phyloP scores from a whole-genome alignment of 805 yeast genomes.

The Hanseniaspora valbyensis region DNA sequence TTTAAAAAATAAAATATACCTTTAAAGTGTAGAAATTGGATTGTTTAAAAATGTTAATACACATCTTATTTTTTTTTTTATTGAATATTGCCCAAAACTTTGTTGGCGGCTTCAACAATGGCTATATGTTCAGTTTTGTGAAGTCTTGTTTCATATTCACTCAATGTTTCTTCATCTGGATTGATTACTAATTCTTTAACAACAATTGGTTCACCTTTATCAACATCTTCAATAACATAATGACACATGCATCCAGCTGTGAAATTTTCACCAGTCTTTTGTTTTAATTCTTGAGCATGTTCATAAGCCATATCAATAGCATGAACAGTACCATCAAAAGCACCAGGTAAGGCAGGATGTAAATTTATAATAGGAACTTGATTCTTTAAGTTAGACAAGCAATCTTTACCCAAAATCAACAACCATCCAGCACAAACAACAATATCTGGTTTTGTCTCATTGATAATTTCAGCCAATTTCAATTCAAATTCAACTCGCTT shows the following conservation, averaged over 20 bases:
- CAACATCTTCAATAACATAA: conserved; percentile 91
- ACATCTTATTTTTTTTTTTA: too few species aligned
- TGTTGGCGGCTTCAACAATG: conserved; percentile 79
- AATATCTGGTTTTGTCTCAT: conserved; percentile 60
- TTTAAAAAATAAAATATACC: too few species aligned
- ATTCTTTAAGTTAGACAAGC: conserved; percentile 52
- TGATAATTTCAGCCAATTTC: conserved; percentile 62
- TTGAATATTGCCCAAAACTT: conserved; percentile 34
- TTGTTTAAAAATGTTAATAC: too few species aligned
- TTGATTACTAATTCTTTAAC: conserved; percentile 65
- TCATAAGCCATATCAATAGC: conserved; percentile 96
- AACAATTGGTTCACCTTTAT: conserved; percentile 79
- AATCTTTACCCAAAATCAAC: conserved; percentile 73
- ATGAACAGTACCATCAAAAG: conserved; percentile 84
- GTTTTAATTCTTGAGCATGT: conserved; percentile 59
- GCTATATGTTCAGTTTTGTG: conserved; percentile 81
- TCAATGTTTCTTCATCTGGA: conserved; percentile 59
- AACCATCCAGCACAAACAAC: conserved; percentile 99
- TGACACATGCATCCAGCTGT: conserved; percentile 95
- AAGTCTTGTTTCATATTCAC: conserved; percentile 69
- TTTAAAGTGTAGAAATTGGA: too few species aligned
- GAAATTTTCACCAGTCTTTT: conserved; percentile 36
- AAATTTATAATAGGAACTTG: conserved; percentile 75
- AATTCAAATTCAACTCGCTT: conserved; percentile 65
- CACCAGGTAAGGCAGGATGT: conserved; percentile 96